These are phyloP conservation scores for Sporothrix variecibatus DNA, from an alignment of 2,329 filamentous ascomycete genomes.

Conservation along the genomic window DNA sequence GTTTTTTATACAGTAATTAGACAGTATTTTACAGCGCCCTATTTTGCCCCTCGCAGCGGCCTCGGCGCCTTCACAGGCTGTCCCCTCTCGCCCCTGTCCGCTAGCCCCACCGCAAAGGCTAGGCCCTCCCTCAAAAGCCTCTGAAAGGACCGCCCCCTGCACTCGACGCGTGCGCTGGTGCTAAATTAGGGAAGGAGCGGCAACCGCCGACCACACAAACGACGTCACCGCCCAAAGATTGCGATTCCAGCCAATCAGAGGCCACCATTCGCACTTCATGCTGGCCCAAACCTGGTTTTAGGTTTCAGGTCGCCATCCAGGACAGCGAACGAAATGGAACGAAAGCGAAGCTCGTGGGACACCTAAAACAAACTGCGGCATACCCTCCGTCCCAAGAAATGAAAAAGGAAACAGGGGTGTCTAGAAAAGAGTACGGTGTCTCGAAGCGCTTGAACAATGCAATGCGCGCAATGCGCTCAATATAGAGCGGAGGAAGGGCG, in stretches of 20 bases:
- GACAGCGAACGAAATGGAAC: conserved; percentile 23
- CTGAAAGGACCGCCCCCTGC: conserved; percentile 1
- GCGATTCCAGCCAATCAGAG: conserved; percentile 23
- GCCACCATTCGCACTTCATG: background rate
- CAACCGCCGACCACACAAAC: conserved; percentile 31
- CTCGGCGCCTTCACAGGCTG: conserved; percentile 1
- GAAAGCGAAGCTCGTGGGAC: background rate
- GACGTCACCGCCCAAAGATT: conserved; percentile 31
- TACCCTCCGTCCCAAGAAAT: background rate
- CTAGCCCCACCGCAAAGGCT: background rate
- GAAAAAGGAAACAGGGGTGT: background rate
- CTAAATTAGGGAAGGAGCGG: conserved; percentile 25
- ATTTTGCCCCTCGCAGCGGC: background rate
- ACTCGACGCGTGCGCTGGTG: conserved; percentile 3
- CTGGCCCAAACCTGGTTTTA: conserved; percentile 25
- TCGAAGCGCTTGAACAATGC: background rate
- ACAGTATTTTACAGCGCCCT: background rate
- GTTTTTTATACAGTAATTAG: no score
- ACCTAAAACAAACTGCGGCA: background rate
- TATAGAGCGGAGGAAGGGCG: background rate
- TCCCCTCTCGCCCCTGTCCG: background rate
- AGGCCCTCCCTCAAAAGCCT: background rate
- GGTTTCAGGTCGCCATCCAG: conserved; percentile 24
- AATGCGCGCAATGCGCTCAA: conserved; percentile 4
- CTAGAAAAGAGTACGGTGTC: background rate